A percentile compares a stretch with the other conserved stretches of the same genome.
Evolutionary conservation across 352 stramenopile species (phyloP).

Genomic region (Phytopythium sindhum): DNA sequence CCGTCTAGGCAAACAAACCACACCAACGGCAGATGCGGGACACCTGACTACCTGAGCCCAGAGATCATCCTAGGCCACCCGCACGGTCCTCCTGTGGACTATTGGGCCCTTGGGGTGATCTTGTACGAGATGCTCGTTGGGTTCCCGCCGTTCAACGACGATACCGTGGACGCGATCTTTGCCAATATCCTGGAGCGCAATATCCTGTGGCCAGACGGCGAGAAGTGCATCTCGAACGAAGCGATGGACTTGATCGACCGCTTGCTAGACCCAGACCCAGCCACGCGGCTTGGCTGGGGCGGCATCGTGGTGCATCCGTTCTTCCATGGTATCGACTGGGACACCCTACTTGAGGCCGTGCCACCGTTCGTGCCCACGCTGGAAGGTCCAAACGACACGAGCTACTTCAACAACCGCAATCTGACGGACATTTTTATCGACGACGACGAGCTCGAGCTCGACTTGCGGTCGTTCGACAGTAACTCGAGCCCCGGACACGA

Average conservation of each 20-base stretch:
- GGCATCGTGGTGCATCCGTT: slow-evolving; percentile 63
- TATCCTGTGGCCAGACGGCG: slow-evolving; percentile 86
- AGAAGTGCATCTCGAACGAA: slow-evolving; percentile 79
- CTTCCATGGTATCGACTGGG: slow-evolving; percentile 78
- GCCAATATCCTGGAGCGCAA: slow-evolving; percentile 80
- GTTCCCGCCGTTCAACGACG: slow-evolving; percentile 88
- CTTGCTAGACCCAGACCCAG: slow-evolving; percentile 65
- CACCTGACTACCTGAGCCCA: slow-evolving; percentile 86
- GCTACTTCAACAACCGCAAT: slow-evolving; percentile 90
- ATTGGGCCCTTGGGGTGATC: slow-evolving; percentile 90
- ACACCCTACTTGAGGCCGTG: slow-evolving; percentile 72
- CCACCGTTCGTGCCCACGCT: slow-evolving; percentile 86
- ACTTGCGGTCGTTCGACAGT: slow-evolving; percentile 34
- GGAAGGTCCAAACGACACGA: slow-evolving; percentile 84
- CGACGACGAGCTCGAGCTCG: slow-evolving; percentile 68
- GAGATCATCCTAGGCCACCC: slow-evolving; percentile 79
- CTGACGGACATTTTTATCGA: slow-evolving; percentile 85
- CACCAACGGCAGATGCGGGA: slow-evolving; percentile 77
- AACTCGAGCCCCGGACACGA: slow-evolving; percentile 6
- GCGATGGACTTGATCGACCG: slow-evolving; percentile 83
- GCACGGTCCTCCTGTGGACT: slow-evolving; percentile 82
- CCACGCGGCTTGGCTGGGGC: slow-evolving; percentile 66
- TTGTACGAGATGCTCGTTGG: slow-evolving; percentile 88
- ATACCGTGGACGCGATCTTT: slow-evolving; percentile 87
- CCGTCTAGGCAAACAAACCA: slow-evolving; percentile 21